Base-by-base conservation (phyloP, 2,329 filamentous ascomycete genomes). In the Cordyceps javanica region DNA sequence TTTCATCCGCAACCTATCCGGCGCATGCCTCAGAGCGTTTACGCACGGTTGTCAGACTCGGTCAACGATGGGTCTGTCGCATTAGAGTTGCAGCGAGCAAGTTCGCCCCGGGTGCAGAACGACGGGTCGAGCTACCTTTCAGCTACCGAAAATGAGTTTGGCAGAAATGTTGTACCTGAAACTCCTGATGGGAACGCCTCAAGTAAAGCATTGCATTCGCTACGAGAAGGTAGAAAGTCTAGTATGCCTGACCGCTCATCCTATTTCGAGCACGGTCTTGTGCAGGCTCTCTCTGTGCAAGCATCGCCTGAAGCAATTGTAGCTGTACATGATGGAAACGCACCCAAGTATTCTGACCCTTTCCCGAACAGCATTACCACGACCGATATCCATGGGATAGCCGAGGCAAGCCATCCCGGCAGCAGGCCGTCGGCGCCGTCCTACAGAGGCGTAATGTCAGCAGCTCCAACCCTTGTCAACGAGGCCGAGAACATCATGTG, bases 1-100 rank as follows among this genome's bases (percentile, higher is more conserved):
- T 41, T 58, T 10, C 42, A 58, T 58, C 57, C 57, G 5, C 49
- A 54, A n/a, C 55, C 55, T 21, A 57, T 51, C 21, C 21, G 46
- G n/a, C 21, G 32, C 16, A 36, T 57, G 55, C 55, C 38, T 16
- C 45, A n/a, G 28, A 45, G 38, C 4, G 16, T 57, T 6, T 57
- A 45, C 19, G 32, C 26, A 9, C 21, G 28, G 7, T 19, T 57
- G 9, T 34, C 46, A 13, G 21, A 44, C 16, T 51, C 23, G 3
- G 46, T 23, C 16, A 32, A 45, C 3, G 8, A 30, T 5, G 10
- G 16, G 2, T 25, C 42, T 16, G n/a, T n/a, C 19, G 44, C 32
- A 3, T 25, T 57, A 19, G n/a, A 42, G 5, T 6, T 23, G 8
- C 9, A 16, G 32, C 23, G 19, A 25, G 34, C 25, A 5, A 41